Evolutionary conservation across 495 filamentous ascomycete species (phyloP).

Genomic region (Neurospora terricola): DNA sequence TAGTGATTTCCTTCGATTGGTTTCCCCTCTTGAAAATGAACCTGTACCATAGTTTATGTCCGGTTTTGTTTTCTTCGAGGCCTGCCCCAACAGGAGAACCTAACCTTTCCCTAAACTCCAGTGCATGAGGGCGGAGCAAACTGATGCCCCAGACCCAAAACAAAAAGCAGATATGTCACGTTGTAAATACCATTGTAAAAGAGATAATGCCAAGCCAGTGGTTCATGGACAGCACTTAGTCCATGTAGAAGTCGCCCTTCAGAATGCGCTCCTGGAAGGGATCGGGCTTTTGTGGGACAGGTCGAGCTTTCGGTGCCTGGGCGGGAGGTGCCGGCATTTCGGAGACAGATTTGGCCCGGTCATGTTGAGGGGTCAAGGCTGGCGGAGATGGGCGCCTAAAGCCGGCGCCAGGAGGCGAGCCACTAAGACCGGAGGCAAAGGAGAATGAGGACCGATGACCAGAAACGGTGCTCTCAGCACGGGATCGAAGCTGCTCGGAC

Average conservation of each 20-base stretch:
- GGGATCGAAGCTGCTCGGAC: conserved; percentile 83
- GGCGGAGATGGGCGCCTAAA: conserved; percentile 18
- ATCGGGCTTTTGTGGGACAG: conserved; percentile 56
- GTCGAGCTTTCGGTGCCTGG: conserved; percentile 33
- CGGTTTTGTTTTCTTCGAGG: neutral
- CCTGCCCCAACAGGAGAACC: neutral
- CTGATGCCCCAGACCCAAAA: neutral
- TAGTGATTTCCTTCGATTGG: neutral
- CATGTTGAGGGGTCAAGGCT: conserved; percentile 40
- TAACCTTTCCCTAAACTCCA: neutral
- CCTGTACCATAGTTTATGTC: neutral
- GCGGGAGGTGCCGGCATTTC: conserved; percentile 57
- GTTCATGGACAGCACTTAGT: conserved; percentile 40
- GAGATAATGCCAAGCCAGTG: neutral
- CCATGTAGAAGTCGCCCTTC: conserved; percentile 97
- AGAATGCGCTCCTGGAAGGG: conserved; percentile 92
- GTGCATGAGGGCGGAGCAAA: neutral
- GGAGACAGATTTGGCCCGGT: conserved; percentile 57
- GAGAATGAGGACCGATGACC: conserved; percentile 38
- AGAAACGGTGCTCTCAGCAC: conserved; percentile 70
- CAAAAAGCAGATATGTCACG: neutral
- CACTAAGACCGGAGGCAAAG: conserved; percentile 22
- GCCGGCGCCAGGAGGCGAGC: conserved; percentile 30
- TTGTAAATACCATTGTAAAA: neutral
- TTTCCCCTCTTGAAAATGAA: neutral